Evolutionary conservation across 148 eudicot genomes (phyloP), one percentile per base, ranked within the genome.

Genomic region (Vaccinium macrocarpon): DNA sequence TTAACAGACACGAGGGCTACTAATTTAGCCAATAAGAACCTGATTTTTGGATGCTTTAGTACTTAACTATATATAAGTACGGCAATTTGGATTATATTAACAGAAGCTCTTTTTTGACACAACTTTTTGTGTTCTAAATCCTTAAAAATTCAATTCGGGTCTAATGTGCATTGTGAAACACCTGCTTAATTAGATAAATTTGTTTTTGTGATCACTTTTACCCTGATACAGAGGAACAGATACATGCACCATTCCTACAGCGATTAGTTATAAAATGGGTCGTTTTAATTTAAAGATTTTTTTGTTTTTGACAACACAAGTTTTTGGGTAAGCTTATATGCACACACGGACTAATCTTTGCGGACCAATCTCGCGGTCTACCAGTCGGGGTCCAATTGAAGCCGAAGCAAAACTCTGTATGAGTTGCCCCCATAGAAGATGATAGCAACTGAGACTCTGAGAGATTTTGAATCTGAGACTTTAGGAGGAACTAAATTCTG

Each of bases 1-100:
- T 66, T 23, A 66, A 66, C 38, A 4, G 38, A 68, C 73, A 68
- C 73, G 73, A 68, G 35, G 73, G 73, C 73, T 12, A 68, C 73
- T 68, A 68, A 27, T 68, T 29, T 7, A 27, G 42, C 73, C 13
- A 68, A 27, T 0, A 27, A 68, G 8, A 27, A 68, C 14, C 42
- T 68, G 73, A 4, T 4, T 12, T 5, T 68, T 13, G 46, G 8
- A 27, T 68, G 73, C 42, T 27, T 68, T 27, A 27, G 7, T 68
- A 29, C 73, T 42, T 68, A 68, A 68, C 73, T 29, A 35, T 35
- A 32, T 32, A 35, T 35, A 27, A 27, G 2, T 68, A 27, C 8
- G 8, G 38, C 18, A 27, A 11, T 27, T 25, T 25, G 16, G 57
- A 55, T 3, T 8, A 27, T 68, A 29, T 27, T 12, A 29, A 13